Conservation (phyloP, 768 basidiomycete species). For the Arthromyces matolae region DNA sequence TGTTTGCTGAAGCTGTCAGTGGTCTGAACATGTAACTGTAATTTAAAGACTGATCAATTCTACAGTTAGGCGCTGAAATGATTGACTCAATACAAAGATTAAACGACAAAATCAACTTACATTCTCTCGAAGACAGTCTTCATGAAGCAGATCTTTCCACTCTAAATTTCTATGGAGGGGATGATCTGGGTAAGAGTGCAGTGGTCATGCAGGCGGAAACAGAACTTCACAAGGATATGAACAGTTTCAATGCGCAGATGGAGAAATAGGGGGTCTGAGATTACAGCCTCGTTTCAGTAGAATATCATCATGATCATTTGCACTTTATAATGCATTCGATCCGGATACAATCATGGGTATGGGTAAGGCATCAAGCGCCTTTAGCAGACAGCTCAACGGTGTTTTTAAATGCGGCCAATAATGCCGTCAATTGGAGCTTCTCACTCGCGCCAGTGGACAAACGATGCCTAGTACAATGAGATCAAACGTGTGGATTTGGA, state of each 20-base stretch:
- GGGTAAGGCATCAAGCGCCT: constrained; percentile 14
- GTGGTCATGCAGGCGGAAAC: not conserved
- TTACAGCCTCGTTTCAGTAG: not conserved
- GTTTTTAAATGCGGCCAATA: constrained; percentile 92
- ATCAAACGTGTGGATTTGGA: not conserved
- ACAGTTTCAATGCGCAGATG: not conserved
- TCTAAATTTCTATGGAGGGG: not conserved
- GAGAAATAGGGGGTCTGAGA: not conserved
- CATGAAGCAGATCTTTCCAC: not conserved
- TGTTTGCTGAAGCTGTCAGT: not conserved
- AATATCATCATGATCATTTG: not conserved
- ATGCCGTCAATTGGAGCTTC: constrained; percentile 88
- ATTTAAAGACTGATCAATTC: not conserved
- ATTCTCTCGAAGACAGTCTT: not conserved
- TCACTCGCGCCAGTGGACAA: constrained; percentile 91
- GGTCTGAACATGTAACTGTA: not conserved
- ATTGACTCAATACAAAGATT: constrained; percentile 1
- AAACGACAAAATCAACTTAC: not conserved
- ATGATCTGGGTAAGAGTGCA: constrained; percentile 1
- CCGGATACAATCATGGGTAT: no score
- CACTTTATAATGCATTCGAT: no score
- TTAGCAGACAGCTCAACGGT: constrained; percentile 74
- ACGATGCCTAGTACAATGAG: constrained; percentile 58
- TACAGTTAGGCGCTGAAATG: not conserved
- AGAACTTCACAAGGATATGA: not conserved